Evolutionary conservation across 176 grass and related monocot genomes (phyloP).

Genomic region (Eragrostis curvula): DNA sequence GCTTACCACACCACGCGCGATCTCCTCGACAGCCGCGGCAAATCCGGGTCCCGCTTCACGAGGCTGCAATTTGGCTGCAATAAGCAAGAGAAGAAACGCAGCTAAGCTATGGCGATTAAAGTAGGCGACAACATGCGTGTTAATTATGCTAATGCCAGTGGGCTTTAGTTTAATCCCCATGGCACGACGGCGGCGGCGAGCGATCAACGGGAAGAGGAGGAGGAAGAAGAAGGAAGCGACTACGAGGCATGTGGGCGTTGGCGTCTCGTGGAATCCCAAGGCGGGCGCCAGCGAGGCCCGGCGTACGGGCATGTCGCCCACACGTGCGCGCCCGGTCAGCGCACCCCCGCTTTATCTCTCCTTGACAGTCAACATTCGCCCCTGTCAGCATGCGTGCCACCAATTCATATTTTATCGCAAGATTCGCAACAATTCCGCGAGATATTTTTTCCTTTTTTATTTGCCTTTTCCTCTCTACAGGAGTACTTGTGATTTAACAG

Average conservation of each 20-base stretch:
- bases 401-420: not conserved
- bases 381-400: not conserved
- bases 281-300: conserved; percentile 37
- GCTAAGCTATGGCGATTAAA: not conserved
- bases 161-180: not conserved
- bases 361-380: conserved; percentile 29
- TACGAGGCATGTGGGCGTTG: conserved; percentile 30
- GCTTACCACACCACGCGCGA: not conserved
- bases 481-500: too few species aligned
- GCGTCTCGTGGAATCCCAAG: conserved; percentile 50
- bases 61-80: not conserved
- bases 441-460: not conserved
- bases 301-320: conserved; percentile 49
- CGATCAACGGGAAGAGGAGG: not conserved
- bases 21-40: not conserved
- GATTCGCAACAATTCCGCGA: too few species aligned
- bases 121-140: conserved; percentile 2
- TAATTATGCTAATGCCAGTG: conserved; percentile 2
- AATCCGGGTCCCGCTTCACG: conserved; percentile 18
- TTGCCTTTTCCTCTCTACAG: too few species aligned
- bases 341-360: not conserved
- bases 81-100: not conserved
- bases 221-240: not conserved
- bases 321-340: conserved; percentile 39
- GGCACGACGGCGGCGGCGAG: conserved; percentile 2